Evolutionary conservation across 768 basidiomycete genomes (phyloP), one percentile per base, ranked within the genome.

Genomic region (Boletus edulis): DNA sequence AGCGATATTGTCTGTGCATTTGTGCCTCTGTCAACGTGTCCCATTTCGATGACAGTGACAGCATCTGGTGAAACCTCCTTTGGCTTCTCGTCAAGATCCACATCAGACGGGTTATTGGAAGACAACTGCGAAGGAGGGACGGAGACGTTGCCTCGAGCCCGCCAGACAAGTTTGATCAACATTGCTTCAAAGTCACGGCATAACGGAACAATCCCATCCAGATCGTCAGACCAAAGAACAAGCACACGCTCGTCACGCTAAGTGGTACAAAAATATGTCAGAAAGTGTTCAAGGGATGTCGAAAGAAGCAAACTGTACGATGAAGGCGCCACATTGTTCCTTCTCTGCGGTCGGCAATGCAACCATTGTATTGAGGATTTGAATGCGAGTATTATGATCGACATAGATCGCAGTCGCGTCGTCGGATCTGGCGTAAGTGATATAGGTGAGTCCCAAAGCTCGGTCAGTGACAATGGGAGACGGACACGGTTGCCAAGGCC

Each of bases 251-350:
- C 91, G 67, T 92, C 86, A 27, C 92, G 85, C 90, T 91, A 62
- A 20, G 44, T 34, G 51, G 52, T 52, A 49, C 32, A 49, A 14
- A 11, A 22, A 42, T 20, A 37, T 34, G 49, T 52, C 22, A 58
- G 44, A 43, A 42, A 39, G n/a, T 46, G 40, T 12, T 11, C n/a
- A 27, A 31, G 32, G 3, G 24, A 46, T 15, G 27, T 15, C 53
- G 2, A 47, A 32, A 46, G 44, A 77, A 45, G 34, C 12, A 22
- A 32, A 40, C 27, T 81, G 64, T 68, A 87, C 89, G 50, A 93
- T 79, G 67, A 95, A 95, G 13, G 93, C 93, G 18, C 86, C 93
- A 47, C 88, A 92, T 63, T 94, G 92, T 66, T 94, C 92, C 74
- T 94, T 94, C 67, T 94, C 89, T 8, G 91, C 91, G 39, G 81